Percentiles rank a stretch among this genome's conserved stretches.
These are phyloP conservation scores for Notholithocarpus densiflorus DNA, from an alignment of 306 rosid species.

Conservation along the genomic window DNA sequence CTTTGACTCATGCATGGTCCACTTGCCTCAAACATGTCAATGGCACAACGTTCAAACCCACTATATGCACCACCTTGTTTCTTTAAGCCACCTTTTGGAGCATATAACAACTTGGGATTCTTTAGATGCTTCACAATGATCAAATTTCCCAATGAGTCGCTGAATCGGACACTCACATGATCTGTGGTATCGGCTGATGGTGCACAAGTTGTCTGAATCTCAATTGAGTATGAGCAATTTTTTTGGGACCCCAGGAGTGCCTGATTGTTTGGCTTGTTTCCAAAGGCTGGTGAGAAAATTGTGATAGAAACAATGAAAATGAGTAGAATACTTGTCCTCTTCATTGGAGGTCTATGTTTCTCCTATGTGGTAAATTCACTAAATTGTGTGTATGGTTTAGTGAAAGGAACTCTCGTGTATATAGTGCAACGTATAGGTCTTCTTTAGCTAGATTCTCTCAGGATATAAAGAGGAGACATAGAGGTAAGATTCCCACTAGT, in stretches of 20 bases:
- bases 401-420: background rate
- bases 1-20: conserved; percentile 28
- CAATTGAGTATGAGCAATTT: conserved; percentile 32
- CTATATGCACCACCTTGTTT: conserved; percentile 7
- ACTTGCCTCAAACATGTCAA: conserved; percentile 31
- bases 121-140: conserved; percentile 30
- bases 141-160: conserved; percentile 19
- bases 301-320: conserved; percentile 3
- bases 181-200: conserved; percentile 22
- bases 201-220: conserved; percentile 33
- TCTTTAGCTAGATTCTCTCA: background rate
- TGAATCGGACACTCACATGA: conserved; percentile 24
- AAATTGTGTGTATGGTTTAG: background rate
- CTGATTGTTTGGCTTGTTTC: background rate
- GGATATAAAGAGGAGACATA: background rate
- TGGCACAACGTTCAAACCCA: conserved; percentile 29
- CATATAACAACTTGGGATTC: conserved; percentile 12
- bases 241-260: conserved; percentile 9
- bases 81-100: conserved; percentile 17
- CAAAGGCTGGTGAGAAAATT: conserved; percentile 1
- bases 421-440: background rate
- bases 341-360: conserved; percentile 5
- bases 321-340: conserved; percentile 8
- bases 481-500: conserved; percentile 19
- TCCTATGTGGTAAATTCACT: background rate